Conservation (phyloP, 192 early-diverging fungal species). For the Coemansia reversa region DNA sequence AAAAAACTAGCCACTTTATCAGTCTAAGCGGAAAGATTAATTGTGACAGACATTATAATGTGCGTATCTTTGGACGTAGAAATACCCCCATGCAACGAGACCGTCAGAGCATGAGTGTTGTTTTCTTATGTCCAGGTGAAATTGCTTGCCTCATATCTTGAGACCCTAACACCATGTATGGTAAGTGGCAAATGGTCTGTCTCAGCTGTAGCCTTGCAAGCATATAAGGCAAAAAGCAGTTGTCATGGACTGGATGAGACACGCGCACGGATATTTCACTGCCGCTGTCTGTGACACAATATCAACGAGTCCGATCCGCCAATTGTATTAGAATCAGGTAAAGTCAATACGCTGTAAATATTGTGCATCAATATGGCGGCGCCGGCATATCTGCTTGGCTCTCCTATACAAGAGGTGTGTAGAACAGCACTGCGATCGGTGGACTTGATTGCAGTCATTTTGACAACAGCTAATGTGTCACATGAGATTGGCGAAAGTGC, state of each 20-base stretch:
- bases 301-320: not conserved
- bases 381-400: constrained; percentile 20
- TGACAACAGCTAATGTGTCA: constrained; percentile 24
- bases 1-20: not conserved
- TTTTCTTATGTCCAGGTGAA: not conserved
- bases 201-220: constrained; percentile 3
- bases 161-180: constrained; percentile 18
- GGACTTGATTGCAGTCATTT: constrained; percentile 23
- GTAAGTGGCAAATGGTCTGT: constrained; percentile 2
- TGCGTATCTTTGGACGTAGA: not conserved
- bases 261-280: constrained; percentile 32
- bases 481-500: constrained; percentile 24
- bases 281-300: not conserved
- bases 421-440: constrained; percentile 24
- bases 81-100: not conserved
- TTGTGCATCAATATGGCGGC: constrained; percentile 18
- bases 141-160: not conserved
- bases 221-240: constrained; percentile 16
- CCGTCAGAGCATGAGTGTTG: constrained; percentile 11
- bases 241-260: constrained; percentile 2
- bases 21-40: constrained; percentile 1
- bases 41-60: not conserved
- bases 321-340: not conserved
- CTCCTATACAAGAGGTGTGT: constrained; percentile 35
- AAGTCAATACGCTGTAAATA: constrained; percentile 27